A percentile compares a stretch with the other conserved stretches of the same genome.
These are phyloP conservation scores for Plasmodium malariae DNA, from an alignment of 169 alveolate genomes.

Conservation along the genomic window DNA sequence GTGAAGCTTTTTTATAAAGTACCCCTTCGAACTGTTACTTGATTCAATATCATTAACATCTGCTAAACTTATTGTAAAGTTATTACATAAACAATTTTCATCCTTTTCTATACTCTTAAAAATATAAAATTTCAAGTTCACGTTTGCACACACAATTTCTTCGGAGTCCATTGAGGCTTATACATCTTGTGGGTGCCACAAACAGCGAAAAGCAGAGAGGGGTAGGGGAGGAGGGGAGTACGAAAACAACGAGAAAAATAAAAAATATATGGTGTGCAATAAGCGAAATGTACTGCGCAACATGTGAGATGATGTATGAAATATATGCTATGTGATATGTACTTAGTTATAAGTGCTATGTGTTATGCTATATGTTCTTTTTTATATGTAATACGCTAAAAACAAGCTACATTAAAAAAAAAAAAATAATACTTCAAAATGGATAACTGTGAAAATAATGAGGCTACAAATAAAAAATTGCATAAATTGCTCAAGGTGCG, in stretches of 20 bases:
- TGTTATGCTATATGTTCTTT: too few species aligned
- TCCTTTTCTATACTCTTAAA: constrained; percentile 50
- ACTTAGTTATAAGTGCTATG: too few species aligned
- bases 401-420: too few species aligned
- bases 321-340: too few species aligned
- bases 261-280: too few species aligned
- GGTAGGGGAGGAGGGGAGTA: background rate
- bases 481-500: too few species aligned
- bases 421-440: too few species aligned
- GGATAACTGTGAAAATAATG: too few species aligned
- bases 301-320: too few species aligned
- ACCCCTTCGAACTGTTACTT: constrained; percentile 33
- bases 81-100: constrained; percentile 46
- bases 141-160: constrained; percentile 54
- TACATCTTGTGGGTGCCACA: constrained; percentile 22
- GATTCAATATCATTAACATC: constrained; percentile 56
- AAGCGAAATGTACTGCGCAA: too few species aligned
- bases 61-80: constrained; percentile 34
- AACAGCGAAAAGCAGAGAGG: background rate
- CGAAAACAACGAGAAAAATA: background rate
- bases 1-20: constrained; percentile 51
- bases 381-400: too few species aligned
- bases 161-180: constrained; percentile 53
- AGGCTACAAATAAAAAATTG: too few species aligned
- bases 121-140: constrained; percentile 43